Evolutionary conservation across 495 filamentous ascomycete genomes (phyloP), one percentile per base, ranked within the genome.

Genomic region (Trichoderma asperelloides): DNA sequence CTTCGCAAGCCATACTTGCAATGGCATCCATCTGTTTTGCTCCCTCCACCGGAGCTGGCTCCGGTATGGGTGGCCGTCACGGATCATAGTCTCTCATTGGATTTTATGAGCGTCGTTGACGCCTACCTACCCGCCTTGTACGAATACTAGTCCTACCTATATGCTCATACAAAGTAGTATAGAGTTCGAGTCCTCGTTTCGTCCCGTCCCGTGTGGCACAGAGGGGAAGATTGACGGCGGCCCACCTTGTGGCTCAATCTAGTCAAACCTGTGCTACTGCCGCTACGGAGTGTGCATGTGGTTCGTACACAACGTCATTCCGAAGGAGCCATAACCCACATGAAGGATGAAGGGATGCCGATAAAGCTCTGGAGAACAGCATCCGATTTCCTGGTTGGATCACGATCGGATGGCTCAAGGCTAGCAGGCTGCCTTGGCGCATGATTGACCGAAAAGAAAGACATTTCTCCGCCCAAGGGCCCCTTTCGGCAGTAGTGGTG

Each of bases 151-250:
- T 51, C 18, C 47, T 18, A 51, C 43, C 43, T 13, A n/a, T n/a
- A n/a, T 47, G 43, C 3, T 21, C 21, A 23, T n/a, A 5, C 18
- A 30, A 60, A 2, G 27, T 25, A 12, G 49, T 30, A 60, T 25
- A 25, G 55, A 60, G 55, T 30, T 6, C 23, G 9, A 28, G 27
- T 60, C 5, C 55, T 60, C 55, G 55, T 60, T 25, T 60, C 55
- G 55, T 60, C 55, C 55, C 55, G 55, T 60, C 55, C 55, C 55
- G 55, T 60, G 23, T 30, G 55, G 11, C 55, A 60, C 55, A 60
- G 55, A 60, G 55, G 55, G 55, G 25, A 60, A 28, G 13, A 13
- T 30, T 60, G 9, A 28, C 55, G 27, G 7, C 55, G 55, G 9
- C 55, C 55, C 23, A 60, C 55, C n/a, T 25, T 1, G 12, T 18